Evolutionary conservation across 495 filamentous ascomycete species (phyloP).

Genomic region (Talaromyces adpressus): DNA sequence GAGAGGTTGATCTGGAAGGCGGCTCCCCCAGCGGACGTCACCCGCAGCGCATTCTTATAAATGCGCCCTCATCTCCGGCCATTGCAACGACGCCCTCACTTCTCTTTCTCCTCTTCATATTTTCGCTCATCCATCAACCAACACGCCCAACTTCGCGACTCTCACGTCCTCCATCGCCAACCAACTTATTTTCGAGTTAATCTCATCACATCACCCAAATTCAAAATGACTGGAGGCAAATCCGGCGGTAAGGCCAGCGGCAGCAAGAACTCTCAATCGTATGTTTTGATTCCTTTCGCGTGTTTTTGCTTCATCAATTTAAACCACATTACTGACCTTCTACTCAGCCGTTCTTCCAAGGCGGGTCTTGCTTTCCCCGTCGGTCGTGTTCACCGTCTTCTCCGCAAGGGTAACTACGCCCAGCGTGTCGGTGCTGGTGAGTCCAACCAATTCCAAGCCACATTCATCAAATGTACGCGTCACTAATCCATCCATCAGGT

Average conservation of each 20-base stretch:
- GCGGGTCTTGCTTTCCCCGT: conserved; percentile 99
- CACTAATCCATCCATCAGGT: conserved; percentile 43
- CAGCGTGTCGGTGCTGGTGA: conserved; percentile 97
- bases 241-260: conserved; percentile 97
- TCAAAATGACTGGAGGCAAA: conserved; percentile 99
- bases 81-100: conserved; percentile 21
- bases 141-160: conserved; percentile 6
- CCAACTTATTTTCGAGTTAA: conserved; percentile 11
- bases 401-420: conserved; percentile 99
- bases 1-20: conserved; percentile 42
- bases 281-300: conserved; percentile 38
- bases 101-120: conserved; percentile 20
- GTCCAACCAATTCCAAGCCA: conserved; percentile 12
- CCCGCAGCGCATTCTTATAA: conserved; percentile 42
- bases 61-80: conserved; percentile 22
- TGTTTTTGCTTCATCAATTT: neutral
- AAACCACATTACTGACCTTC: conserved; percentile 10
- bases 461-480: neutral
- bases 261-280: conserved; percentile 97
- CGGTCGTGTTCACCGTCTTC: conserved; percentile 98
- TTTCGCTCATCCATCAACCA: conserved; percentile 15
- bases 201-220: conserved; percentile 24
- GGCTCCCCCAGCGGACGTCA: conserved; percentile 30
- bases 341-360: conserved; percentile 88
- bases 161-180: conserved; percentile 14